A percentile compares a stretch with the other conserved stretches of the same genome.
Conservation (phyloP, 2,329 filamentous ascomycete species). For the Sporothrix euskadiensis region DNA sequence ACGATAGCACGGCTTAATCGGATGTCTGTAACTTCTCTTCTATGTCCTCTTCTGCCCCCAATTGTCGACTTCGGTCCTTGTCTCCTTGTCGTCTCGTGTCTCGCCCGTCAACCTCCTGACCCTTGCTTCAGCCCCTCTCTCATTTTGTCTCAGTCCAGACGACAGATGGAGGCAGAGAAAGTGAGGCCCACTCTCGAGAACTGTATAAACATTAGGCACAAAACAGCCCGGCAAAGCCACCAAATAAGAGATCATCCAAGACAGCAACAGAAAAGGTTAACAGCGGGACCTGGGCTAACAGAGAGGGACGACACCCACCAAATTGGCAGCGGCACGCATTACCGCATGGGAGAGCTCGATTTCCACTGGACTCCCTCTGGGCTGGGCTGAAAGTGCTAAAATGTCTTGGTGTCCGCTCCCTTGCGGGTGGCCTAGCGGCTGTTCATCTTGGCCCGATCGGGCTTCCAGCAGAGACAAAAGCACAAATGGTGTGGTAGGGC, state of each 20-base stretch:
- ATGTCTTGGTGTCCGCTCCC: conserved; percentile 16
- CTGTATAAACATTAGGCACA: neutral
- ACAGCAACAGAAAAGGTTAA: neutral
- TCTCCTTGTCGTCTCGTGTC: neutral
- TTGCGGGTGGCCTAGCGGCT: neutral
- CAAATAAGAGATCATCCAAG: neutral
- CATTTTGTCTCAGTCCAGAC: conserved; percentile 12
- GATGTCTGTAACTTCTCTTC: neutral
- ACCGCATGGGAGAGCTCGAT: neutral
- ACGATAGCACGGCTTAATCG: neutral
- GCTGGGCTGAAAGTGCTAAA: neutral
- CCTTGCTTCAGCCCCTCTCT: conserved; percentile 19
- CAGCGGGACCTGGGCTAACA: neutral
- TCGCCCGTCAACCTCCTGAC: neutral
- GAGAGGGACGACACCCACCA: neutral
- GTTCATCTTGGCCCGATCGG: neutral
- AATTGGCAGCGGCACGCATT: neutral
- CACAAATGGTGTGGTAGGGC: no score
- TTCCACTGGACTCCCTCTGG: neutral
- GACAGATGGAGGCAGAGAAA: neutral
- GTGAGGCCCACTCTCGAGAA: neutral
- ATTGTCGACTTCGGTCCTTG: neutral
- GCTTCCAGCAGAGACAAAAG: neutral
- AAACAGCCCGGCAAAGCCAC: neutral
- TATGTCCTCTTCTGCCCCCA: neutral